These are phyloP conservation scores for Pseudopithomyces maydicus DNA, from an alignment of 2,329 filamentous ascomycete genomes.

Conservation along the genomic window DNA sequence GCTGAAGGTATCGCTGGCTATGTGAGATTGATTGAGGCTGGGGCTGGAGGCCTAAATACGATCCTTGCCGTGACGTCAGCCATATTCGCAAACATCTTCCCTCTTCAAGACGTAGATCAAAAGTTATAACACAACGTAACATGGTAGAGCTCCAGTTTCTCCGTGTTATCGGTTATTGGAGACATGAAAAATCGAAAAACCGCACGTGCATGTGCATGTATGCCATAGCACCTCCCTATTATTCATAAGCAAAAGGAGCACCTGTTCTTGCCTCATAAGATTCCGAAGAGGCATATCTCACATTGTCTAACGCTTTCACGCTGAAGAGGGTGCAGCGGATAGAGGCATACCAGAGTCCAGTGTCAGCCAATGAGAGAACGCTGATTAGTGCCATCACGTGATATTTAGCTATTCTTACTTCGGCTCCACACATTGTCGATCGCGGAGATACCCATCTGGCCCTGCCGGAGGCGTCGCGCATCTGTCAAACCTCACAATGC, in stretches of 20 bases:
- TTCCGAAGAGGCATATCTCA: too few relatives aligned
- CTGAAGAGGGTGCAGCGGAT: too few relatives aligned
- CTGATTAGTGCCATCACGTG: neutral
- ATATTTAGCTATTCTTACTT: neutral
- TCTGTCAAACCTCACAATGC: slow-evolving; percentile 17
- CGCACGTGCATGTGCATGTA: too few relatives aligned
- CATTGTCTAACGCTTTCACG: too few relatives aligned
- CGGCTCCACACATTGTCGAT: neutral
- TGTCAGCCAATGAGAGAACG: neutral
- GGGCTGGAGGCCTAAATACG: neutral
- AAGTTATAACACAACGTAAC: neutral
- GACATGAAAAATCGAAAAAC: too few relatives aligned
- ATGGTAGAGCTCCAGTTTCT: too few relatives aligned
- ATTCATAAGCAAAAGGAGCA: too few relatives aligned
- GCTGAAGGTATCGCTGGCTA: neutral
- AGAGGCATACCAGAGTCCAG: too few relatives aligned
- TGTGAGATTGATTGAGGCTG: neutral
- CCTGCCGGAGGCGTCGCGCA: neutral
- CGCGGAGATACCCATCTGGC: slow-evolving; percentile 1
- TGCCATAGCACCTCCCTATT: too few relatives aligned
- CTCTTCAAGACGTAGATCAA: neutral
- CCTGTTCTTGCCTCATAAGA: too few relatives aligned
- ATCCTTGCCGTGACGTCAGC: slow-evolving; percentile 2
- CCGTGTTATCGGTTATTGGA: too few relatives aligned
- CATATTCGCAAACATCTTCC: neutral